These are phyloP conservation scores for Entonaema liquescens DNA, from an alignment of 495 filamentous ascomycete species.

Conservation along the genomic window DNA sequence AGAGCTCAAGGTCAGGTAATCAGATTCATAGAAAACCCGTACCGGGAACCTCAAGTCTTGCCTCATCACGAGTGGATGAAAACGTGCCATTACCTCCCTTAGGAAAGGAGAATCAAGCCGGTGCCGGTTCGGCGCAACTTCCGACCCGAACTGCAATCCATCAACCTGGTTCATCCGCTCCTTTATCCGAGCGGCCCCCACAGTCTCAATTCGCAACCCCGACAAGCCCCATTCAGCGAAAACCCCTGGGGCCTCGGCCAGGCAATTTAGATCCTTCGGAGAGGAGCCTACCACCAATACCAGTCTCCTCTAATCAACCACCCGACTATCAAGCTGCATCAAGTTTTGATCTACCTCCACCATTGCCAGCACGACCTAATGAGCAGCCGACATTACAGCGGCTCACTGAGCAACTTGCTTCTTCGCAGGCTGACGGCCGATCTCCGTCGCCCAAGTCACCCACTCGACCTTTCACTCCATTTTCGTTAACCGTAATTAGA, in stretches of 20 bases:
- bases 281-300: constrained; percentile 23
- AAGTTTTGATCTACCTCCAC: constrained; percentile 24
- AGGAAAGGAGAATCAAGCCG: constrained; percentile 42
- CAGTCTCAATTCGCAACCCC: constrained; percentile 20
- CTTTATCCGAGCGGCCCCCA: constrained; percentile 9
- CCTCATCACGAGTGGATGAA: constrained; percentile 29
- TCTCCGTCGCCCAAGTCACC: constrained; percentile 38
- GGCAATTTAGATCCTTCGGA: constrained; percentile 9
- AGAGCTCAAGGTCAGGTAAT: constrained; percentile 50
- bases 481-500: constrained; percentile 85
- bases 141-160: constrained; percentile 24
- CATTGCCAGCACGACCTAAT: constrained; percentile 28
- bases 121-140: constrained; percentile 1
- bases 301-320: constrained; percentile 19
- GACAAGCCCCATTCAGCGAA: constrained; percentile 21
- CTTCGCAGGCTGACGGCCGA: constrained; percentile 6
- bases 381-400: constrained; percentile 4
- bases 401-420: constrained; percentile 3
- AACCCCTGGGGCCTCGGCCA: constrained; percentile 35
- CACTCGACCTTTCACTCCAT: constrained; percentile 46
- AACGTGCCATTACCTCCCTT: constrained; percentile 14
- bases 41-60: constrained; percentile 39
- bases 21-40: constrained; percentile 57
- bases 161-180: constrained; percentile 3
- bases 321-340: constrained; percentile 17